These are phyloP conservation scores for Pseudogymnoascus sp. DNA, from an alignment of 2,329 filamentous ascomycete species.

Conservation along the genomic window DNA sequence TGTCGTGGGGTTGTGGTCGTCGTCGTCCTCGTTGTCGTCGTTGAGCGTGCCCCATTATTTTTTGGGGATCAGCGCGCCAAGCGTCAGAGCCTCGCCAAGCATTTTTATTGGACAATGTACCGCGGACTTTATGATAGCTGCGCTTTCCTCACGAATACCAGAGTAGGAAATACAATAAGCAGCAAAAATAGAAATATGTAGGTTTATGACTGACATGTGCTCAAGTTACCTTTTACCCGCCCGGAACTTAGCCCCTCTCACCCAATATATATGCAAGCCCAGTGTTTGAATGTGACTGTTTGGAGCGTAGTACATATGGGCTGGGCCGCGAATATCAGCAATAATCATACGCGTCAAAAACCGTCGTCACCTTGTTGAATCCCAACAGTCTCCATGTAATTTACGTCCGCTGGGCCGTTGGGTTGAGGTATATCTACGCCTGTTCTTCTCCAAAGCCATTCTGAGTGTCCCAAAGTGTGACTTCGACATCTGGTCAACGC, in stretches of 20 bases:
- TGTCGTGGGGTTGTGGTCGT: not conserved
- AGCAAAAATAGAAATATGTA: not conserved
- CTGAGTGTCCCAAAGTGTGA: not conserved
- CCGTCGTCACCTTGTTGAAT: not conserved
- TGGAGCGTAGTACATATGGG: not conserved
- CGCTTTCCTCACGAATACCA: not conserved
- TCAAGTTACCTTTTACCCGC: not conserved
- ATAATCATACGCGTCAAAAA: not conserved
- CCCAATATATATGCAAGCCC: not conserved
- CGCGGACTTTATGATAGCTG: not conserved
- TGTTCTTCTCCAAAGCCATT: not conserved
- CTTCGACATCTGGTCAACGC: no score
- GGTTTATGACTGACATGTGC: not conserved
- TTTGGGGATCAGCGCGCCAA: not conserved
- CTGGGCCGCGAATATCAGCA: not conserved
- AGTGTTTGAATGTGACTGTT: not conserved
- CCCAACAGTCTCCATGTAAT: not conserved
- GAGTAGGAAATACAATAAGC: not conserved
- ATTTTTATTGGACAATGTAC: not conserved
- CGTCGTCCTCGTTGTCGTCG: not conserved
- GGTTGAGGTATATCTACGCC: not conserved
- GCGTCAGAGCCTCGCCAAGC: not conserved
- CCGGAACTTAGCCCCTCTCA: not conserved
- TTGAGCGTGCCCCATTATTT: not conserved
- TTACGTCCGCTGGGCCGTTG: not conserved